Evolutionary conservation across 2,329 filamentous ascomycete species (phyloP).

Genomic region (Myriosclerotinia scirpicola): DNA sequence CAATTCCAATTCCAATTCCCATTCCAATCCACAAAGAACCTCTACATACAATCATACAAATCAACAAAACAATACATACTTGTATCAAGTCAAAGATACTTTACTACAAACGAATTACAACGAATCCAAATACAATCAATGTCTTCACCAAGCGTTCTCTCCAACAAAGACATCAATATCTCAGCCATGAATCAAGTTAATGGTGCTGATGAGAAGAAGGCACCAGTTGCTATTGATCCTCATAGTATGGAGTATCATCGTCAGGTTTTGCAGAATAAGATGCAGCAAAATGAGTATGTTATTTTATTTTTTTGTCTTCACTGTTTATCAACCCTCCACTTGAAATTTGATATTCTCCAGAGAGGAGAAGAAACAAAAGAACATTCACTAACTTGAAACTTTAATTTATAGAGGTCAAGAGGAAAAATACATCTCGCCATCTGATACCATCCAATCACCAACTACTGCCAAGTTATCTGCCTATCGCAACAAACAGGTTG

Average conservation of each 20-base stretch:
- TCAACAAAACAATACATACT: background rate
- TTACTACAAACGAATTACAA: background rate
- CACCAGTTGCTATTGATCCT: slow-evolving; percentile 41
- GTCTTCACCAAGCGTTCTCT: slow-evolving; percentile 57
- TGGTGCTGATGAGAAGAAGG: slow-evolving; percentile 31
- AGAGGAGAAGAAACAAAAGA: background rate
- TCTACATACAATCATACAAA: background rate
- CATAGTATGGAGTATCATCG: slow-evolving; percentile 78
- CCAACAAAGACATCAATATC: slow-evolving; percentile 65
- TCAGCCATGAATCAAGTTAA: slow-evolving; percentile 41
- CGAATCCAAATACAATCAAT: slow-evolving; percentile 48
- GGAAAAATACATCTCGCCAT: slow-evolving; percentile 69
- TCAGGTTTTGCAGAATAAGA: slow-evolving; percentile 70
- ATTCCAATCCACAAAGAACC: background rate
- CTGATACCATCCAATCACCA: slow-evolving; percentile 86
- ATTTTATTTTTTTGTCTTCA: background rate
- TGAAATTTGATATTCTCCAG: background rate
- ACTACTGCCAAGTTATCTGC: slow-evolving; percentile 80
- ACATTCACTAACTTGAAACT: slow-evolving; percentile 13
- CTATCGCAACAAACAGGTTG: slow-evolving; percentile 76
- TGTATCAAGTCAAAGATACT: background rate
- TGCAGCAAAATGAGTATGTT: slow-evolving; percentile 64
- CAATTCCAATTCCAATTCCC: background rate
- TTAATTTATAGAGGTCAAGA: slow-evolving; percentile 28
- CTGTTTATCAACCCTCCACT: background rate